Evolutionary conservation across 2,329 filamentous ascomycete genomes (phyloP), one percentile per base, ranked within the genome.

Genomic region (Emmonsiellopsis sp.): DNA sequence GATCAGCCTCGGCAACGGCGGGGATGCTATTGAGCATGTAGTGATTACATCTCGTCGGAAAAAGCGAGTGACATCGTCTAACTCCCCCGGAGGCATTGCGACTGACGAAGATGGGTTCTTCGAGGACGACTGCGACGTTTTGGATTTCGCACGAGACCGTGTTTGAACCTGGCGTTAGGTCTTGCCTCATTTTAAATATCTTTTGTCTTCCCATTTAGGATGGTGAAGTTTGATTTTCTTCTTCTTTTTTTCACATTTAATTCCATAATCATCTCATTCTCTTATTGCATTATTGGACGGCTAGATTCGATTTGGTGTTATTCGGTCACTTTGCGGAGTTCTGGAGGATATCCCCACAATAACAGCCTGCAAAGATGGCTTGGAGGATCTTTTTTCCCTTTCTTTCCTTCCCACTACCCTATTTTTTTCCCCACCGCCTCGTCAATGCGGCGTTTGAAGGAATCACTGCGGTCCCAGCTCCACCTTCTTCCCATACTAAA

Each of bases 71-170:
- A 30, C 20, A n/a, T 38, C 16, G 11, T 40, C 47, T 8, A 30
- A 16, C 16, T 50, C 60, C 59, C 9, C 45, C 61, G 45, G 79
- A 51, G 63, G 67, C 54, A 65, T 65, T 40, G 67, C 71, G 38
- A 68, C 66, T 46, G 67, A 72, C 9, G 83, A 84, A 44, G 86
- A 88, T 54, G 81, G 82, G 52, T 94, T 95, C 69, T 95, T 95
- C 63, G 90, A 95, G 70, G 89, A 95, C 66, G 90, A 94, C 65
- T 93, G 88, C 61, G 89, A 95, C 67, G 87, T 95, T 54, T 79
- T 95, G 58, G 89, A 95, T 72, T 94, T 93, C 79, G 87, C 89
- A 11, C 72, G 75, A 50, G 78, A 81, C 57, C 69, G 78, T 44
- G 79, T 81, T 44, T 76, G 62, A 71, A 43, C 20, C 20, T 26